Percentiles rank a stretch among this genome's conserved stretches.
Conservation (phyloP, 345 rosid genomes). For the Noccaea caerulescens region DNA sequence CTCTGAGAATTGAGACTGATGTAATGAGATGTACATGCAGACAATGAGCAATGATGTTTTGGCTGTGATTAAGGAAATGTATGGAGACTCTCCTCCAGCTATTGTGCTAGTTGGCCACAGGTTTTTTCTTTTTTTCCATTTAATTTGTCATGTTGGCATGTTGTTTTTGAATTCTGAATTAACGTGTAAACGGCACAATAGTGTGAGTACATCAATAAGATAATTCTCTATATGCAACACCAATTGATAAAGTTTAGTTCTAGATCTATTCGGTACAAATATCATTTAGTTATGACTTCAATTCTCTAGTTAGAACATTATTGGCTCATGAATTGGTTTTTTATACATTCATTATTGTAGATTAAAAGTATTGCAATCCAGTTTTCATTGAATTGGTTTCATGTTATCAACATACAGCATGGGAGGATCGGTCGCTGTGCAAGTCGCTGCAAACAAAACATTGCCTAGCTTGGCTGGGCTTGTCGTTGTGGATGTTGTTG, state of each 20-base stretch:
- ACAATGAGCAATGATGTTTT: slow-evolving; percentile 88
- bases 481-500: slow-evolving; percentile 94
- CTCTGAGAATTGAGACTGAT: slow-evolving; percentile 21
- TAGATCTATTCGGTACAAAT: not conserved
- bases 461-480: slow-evolving; percentile 77
- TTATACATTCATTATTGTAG: no score
- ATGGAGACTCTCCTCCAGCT: slow-evolving; percentile 90
- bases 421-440: slow-evolving; percentile 98
- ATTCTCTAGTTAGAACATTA: not conserved
- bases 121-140: slow-evolving; percentile 41
- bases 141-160: not conserved
- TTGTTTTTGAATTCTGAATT: not conserved
- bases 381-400: slow-evolving; percentile 15
- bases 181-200: not conserved
- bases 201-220: not conserved
- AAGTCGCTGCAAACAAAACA: slow-evolving; percentile 84
- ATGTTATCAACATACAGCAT: slow-evolving; percentile 56
- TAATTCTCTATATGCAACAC: not conserved
- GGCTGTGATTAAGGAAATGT: slow-evolving; percentile 76
- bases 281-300: not conserved
- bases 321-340: not conserved
- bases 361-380: no score
- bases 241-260: not conserved
- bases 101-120: slow-evolving; percentile 97
- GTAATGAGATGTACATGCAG: slow-evolving; percentile 52